These are phyloP conservation scores for Penicillium subrubescens DNA, from an alignment of 495 filamentous ascomycete genomes.

Conservation along the genomic window DNA sequence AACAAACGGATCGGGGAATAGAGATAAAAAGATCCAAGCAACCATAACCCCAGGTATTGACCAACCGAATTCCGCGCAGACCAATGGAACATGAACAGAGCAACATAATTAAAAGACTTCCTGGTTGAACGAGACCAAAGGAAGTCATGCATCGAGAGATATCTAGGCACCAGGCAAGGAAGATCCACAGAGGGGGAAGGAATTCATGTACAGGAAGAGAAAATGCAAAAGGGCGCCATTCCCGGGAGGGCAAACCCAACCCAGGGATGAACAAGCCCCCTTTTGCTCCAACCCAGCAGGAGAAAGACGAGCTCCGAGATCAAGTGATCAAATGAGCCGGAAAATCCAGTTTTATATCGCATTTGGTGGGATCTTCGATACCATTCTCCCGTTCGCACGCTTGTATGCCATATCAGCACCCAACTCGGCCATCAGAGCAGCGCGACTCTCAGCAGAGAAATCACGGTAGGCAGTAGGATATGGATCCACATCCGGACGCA, in stretches of 20 bases:
- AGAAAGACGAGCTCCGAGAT: neutral
- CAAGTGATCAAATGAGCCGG: neutral
- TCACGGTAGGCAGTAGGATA: conserved; percentile 31
- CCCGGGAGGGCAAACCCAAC: neutral
- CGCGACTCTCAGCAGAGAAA: conserved; percentile 32
- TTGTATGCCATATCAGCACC: conserved; percentile 53
- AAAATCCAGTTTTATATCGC: conserved; percentile 9
- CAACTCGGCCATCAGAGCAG: conserved; percentile 35
- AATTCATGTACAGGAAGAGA: conserved; percentile 29
- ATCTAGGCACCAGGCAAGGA: conserved; percentile 20
- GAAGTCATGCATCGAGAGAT: conserved; percentile 13
- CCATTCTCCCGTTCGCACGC: conserved; percentile 48
- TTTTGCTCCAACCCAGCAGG: neutral
- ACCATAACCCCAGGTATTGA: conserved; percentile 15
- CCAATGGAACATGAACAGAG: conserved; percentile 7
- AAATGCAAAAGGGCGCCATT: conserved; percentile 12
- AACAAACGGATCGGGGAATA: conserved; percentile 20
- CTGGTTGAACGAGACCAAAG: conserved; percentile 1
- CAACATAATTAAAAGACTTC: conserved; percentile 8
- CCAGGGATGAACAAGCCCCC: neutral
- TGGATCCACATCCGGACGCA: conserved; percentile 48
- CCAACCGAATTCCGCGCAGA: conserved; percentile 7
- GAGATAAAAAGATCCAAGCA: conserved; percentile 4
- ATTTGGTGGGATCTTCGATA: conserved; percentile 34
- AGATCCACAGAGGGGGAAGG: conserved; percentile 2